phyloP scores from a whole-genome alignment of 257 asterid species.

The Rubia yunnanensis region DNA sequence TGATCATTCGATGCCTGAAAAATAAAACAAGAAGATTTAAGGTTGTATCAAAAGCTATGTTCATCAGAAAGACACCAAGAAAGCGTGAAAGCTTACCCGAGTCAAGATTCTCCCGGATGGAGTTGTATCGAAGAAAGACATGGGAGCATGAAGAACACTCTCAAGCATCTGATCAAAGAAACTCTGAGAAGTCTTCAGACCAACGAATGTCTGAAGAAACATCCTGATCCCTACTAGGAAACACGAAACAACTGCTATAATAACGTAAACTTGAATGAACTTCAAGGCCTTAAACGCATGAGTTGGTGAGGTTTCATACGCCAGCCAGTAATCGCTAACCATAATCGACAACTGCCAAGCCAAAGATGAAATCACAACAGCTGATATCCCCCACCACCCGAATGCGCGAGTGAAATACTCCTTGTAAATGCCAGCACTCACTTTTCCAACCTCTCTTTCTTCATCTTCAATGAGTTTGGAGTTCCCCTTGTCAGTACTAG shows the following conservation, averaged over 20 bases:
- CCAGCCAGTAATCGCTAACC: constrained; percentile 67
- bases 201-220: constrained; percentile 24
- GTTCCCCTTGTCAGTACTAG: constrained; percentile 16
- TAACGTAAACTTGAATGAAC: constrained; percentile 36
- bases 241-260: constrained; percentile 29
- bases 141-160: constrained; percentile 65
- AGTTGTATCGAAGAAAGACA: constrained; percentile 84
- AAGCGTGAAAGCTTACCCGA: constrained; percentile 39
- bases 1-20: constrained; percentile 69
- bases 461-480: constrained; percentile 65
- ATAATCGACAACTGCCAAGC: constrained; percentile 38
- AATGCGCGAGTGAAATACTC: constrained; percentile 50
- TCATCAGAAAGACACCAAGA: background rate
- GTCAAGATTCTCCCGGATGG: constrained; percentile 76
- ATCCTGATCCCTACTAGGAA: constrained; percentile 28
- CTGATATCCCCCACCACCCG: constrained; percentile 66
- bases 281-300: constrained; percentile 27
- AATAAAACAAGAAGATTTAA: too few species aligned
- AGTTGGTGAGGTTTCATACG: constrained; percentile 50
- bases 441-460: constrained; percentile 59
- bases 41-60: too few species aligned
- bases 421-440: constrained; percentile 39
- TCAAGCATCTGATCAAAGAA: constrained; percentile 41
- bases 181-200: constrained; percentile 46
- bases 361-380: constrained; percentile 25